phyloP scores from a whole-genome alignment of 2,329 filamentous ascomycete species.

The Fusarium globosum region DNA sequence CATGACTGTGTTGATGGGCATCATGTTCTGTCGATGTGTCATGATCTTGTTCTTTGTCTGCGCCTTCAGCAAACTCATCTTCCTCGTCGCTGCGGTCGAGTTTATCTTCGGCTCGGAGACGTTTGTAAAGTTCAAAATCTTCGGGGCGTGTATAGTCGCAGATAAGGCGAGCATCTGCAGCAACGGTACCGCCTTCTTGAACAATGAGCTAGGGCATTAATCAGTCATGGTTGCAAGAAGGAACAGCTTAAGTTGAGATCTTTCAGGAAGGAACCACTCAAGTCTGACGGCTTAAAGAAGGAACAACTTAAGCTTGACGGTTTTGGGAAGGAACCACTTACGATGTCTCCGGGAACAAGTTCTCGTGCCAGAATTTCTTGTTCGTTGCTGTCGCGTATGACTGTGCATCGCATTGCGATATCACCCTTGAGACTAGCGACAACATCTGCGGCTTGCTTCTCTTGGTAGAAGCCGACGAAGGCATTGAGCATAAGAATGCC shows the following conservation, averaged over 20 bases:
- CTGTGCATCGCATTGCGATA: conserved; percentile 31
- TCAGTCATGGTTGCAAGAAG: not conserved
- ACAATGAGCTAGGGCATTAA: not conserved
- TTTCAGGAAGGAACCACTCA: not conserved
- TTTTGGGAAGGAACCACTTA: not conserved
- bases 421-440: conserved; percentile 30
- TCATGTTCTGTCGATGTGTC: not conserved
- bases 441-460: conserved; percentile 30
- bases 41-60: not conserved
- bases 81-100: conserved; percentile 30
- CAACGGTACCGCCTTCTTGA: conserved; percentile 30
- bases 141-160: conserved; percentile 26
- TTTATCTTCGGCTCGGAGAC: conserved; percentile 27
- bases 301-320: not conserved
- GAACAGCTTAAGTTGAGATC: not conserved
- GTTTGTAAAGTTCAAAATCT: conserved; percentile 32
- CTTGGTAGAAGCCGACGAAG: conserved; percentile 32
- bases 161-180: conserved; percentile 25
- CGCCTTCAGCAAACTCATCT: conserved; percentile 11
- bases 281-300: not conserved
- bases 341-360: conserved; percentile 20
- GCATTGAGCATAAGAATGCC: conserved; percentile 32
- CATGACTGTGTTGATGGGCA: not conserved
- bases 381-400: conserved; percentile 16
- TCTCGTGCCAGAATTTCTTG: conserved; percentile 25